Base-by-base conservation (phyloP, 225 moss, liverwort and hornwort genomes). In the Neckera pumila region DNA sequence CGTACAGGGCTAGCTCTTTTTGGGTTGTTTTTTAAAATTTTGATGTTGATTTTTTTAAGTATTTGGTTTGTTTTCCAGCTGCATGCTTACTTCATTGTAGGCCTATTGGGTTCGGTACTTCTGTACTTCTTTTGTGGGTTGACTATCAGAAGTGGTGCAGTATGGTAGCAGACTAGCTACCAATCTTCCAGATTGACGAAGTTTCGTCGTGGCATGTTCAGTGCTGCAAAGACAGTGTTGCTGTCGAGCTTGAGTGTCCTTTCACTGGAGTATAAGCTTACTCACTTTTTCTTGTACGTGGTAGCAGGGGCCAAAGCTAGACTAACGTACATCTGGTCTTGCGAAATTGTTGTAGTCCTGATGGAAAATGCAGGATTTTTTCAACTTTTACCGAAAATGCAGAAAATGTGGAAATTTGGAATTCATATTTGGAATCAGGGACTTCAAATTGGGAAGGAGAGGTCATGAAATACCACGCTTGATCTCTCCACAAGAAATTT, bases 331-430 rank as follows among this genome's bases (percentile, higher is more conserved):
- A 28, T 43, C 17, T 72, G 43, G 6, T 43, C 72, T 43, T 3
- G 31, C 4, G 33, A 22, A 51, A 34, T 47, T 13, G 21, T 47
- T 12, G 6, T 34, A 34, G 20, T 22, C 22, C 0, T 34, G 8
- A 13, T 22, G 34, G 5, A 53, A 34, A 34, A 21, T 31, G 34
- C 21, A 34, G 2, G 43, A 16, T 1, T 38, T 72, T 31, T 31
- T 31, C 1, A 13, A 7, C 1, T 21, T 21, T 1, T 22, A 34
- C 5, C 1, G n/a, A n/a, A 0, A 2, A 14, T 51, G 21, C n/a
- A 53, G 9, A 22, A 12, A 75, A 76, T 33, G 20, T 51, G 51
- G 6, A 34, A 76, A 34, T 34, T 76, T 76, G 20, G 27, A 51
- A 51, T 33, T 21, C 34, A 14, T 20, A 75, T 20, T 12, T 49